phyloP scores from a whole-genome alignment of 495 filamentous ascomycete species.

The Neurospora sp. region DNA sequence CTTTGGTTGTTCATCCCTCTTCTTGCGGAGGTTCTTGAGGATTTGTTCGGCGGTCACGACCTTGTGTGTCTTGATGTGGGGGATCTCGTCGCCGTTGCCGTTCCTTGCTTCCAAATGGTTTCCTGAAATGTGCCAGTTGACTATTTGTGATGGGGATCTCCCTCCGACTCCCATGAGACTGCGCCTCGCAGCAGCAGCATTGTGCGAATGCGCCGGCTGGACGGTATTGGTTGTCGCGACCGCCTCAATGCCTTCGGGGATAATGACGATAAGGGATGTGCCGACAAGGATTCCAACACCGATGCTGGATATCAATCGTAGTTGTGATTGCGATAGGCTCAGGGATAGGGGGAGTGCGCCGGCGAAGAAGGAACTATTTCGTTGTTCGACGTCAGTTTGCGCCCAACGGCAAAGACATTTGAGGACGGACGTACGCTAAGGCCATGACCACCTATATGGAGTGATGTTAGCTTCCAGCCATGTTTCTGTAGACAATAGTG shows the following conservation, averaged over 20 bases:
- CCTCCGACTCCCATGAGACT: neutral
- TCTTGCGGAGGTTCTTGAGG: neutral
- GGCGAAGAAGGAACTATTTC: conserved; percentile 78
- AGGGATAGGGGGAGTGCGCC: conserved; percentile 88
- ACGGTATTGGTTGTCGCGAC: conserved; percentile 52
- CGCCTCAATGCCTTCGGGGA: conserved; percentile 92
- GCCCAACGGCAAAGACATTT: conserved; percentile 3
- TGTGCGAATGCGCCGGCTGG: conserved; percentile 31
- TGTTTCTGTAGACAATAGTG: neutral
- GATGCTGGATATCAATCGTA: conserved; percentile 82
- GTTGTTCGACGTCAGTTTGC: conserved; percentile 12
- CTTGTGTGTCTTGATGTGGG: neutral
- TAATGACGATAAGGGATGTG: conserved; percentile 91
- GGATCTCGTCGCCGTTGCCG: neutral
- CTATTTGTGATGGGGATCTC: neutral
- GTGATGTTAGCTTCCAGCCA: conserved; percentile 14
- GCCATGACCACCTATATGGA: conserved; percentile 67
- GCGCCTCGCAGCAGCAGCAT: neutral
- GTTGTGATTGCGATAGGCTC: conserved; percentile 76
- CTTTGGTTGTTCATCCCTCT: neutral
- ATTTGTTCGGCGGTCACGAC: neutral
- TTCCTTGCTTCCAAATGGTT: neutral
- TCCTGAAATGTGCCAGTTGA: neutral
- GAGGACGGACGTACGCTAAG: conserved; percentile 57
- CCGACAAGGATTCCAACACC: conserved; percentile 92